Evolutionary conservation across 176 grass and related monocot species (phyloP).

Genomic region (Alopecurus myosuroides): DNA sequence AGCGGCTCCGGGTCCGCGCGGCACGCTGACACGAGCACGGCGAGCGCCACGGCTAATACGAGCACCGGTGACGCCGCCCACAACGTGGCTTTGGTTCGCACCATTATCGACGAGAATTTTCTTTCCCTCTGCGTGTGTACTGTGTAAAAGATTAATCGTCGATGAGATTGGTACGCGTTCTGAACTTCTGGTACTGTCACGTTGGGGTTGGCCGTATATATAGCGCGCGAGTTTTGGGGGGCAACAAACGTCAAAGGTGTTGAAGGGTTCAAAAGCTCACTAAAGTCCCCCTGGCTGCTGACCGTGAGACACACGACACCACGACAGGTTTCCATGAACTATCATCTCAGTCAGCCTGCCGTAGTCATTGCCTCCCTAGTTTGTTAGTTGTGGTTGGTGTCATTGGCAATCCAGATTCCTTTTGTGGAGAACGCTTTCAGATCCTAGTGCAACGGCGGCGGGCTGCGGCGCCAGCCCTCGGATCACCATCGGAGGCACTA

Average conservation of each 20-base stretch:
- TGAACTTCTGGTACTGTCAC: not conserved
- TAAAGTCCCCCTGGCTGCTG: not conserved
- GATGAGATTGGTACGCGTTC: not conserved
- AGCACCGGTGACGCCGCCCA: not conserved
- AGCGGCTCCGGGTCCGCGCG: slow-evolving; percentile 52
- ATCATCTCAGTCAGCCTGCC: no score
- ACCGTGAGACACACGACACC: no score
- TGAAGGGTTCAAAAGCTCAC: slow-evolving; percentile 23
- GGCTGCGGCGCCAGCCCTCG: not conserved
- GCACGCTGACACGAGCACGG: slow-evolving; percentile 11
- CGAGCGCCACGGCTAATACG: not conserved
- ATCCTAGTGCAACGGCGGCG: not conserved
- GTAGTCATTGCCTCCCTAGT: not conserved
- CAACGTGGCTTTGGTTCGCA: not conserved
- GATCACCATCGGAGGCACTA: not conserved
- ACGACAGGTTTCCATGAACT: no score
- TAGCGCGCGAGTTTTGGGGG: not conserved
- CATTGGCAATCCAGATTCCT: no score
- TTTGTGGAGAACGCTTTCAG: not conserved
- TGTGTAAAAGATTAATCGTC: no score
- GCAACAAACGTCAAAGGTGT: not conserved
- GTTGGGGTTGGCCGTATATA: not conserved
- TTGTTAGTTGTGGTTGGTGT: slow-evolving; percentile 20
- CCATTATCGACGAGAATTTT: not conserved
- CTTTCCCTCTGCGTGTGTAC: no score